A percentile compares a stretch with the other conserved stretches of the same genome.
phyloP scores from a whole-genome alignment of 805 yeast species.

The Kodamaea restingae region DNA sequence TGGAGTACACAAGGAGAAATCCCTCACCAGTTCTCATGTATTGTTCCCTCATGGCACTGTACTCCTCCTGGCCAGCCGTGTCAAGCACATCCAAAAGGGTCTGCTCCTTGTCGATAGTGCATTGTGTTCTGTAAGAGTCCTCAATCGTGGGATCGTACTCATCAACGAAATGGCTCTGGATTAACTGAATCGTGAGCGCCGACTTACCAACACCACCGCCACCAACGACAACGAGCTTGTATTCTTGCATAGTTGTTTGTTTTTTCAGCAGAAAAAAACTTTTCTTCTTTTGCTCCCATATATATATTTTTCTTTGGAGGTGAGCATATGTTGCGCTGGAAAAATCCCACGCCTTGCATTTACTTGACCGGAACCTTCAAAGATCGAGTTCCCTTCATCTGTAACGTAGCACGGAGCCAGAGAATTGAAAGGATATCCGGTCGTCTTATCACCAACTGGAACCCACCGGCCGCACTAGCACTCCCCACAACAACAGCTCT shows the following conservation, averaged over 20 bases:
- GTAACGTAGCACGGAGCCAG: too few relatives aligned
- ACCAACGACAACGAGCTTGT: slow-evolving; percentile 92
- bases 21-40: slow-evolving; percentile 97
- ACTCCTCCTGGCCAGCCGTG: slow-evolving; percentile 98
- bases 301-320: neutral
- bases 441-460: too few relatives aligned
- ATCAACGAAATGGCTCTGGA: slow-evolving; percentile 92
- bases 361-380: too few relatives aligned
- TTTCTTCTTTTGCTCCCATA: slow-evolving; percentile 1
- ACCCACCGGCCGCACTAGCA: too few relatives aligned
- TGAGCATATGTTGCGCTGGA: too few relatives aligned
- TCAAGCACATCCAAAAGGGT: slow-evolving; percentile 72
- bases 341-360: neutral
- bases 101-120: slow-evolving; percentile 74
- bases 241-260: slow-evolving; percentile 53
- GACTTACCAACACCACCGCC: slow-evolving; percentile 99
- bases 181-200: slow-evolving; percentile 90
- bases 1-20: slow-evolving; percentile 80
- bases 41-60: slow-evolving; percentile 79
- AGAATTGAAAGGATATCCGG: too few relatives aligned
- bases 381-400: too few relatives aligned
- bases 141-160: slow-evolving; percentile 99
- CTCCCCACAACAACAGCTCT: too few relatives aligned
- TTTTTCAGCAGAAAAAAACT: slow-evolving; percentile 2
- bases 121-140: slow-evolving; percentile 84